Conservation (phyloP, 345 rosid species). For the Anastatica hierochuntica region DNA sequence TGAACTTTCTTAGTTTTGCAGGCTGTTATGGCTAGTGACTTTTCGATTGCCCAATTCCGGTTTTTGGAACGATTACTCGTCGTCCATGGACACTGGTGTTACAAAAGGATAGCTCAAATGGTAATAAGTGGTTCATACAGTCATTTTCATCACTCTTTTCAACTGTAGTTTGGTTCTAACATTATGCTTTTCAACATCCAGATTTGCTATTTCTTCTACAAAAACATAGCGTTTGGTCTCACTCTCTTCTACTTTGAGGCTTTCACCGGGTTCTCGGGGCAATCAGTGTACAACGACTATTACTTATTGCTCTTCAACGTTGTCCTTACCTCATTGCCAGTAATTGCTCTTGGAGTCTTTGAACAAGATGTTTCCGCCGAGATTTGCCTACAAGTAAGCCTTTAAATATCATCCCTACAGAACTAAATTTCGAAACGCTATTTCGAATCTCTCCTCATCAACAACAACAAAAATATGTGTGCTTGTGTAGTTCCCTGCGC, state of each 20-base stretch:
- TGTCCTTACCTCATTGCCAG: conserved; percentile 85
- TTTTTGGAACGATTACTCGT: conserved; percentile 90
- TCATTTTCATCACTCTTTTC: neutral
- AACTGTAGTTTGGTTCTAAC: neutral
- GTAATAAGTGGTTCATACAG: conserved; percentile 34
- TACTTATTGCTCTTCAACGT: conserved; percentile 84
- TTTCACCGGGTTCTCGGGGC: conserved; percentile 84
- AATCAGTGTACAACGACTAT: conserved; percentile 86
- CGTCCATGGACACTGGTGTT: conserved; percentile 99
- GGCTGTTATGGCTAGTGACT: conserved; percentile 99
- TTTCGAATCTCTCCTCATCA: neutral
- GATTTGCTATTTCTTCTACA: conserved; percentile 99
- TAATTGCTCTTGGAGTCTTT: conserved; percentile 88
- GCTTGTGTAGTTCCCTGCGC: conserved; percentile 72
- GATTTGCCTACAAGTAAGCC: conserved; percentile 90
- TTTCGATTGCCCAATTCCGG: conserved; percentile 87
- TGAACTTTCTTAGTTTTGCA: conserved; percentile 21
- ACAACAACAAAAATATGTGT: too few species aligned
- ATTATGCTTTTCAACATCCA: conserved; percentile 24
- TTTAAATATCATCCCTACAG: neutral
- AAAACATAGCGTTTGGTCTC: conserved; percentile 92
- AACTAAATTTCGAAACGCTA: neutral
- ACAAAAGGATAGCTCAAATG: conserved; percentile 96
- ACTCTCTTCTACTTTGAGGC: conserved; percentile 97
- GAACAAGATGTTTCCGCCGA: conserved; percentile 94